Evolutionary conservation across 257 asterid species (phyloP), one percentile per base, ranked within the genome.

Genomic region (Gentiana macrophylla): DNA sequence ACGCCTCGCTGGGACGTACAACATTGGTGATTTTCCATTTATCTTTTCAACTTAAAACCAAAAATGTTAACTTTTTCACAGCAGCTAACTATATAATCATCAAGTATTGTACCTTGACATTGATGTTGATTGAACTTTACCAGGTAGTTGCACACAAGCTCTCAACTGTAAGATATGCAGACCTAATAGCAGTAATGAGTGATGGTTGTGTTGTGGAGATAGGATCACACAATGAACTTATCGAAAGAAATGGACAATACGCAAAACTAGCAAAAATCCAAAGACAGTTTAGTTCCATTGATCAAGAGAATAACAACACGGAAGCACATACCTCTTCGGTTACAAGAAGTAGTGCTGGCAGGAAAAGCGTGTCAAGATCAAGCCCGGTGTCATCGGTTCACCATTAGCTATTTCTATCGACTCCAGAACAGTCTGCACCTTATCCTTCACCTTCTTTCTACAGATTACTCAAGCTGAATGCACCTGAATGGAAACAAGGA

Each of bases 71-170:
- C 32, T 3, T 37, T 5, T 32, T 55, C 33, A 35, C 1, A 5
- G 10, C 46, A 41, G 5, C 9, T 10, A 5, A 7, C 6, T 41
- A 41, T 41, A 41, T 10, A 41, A 2, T 41, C 46, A 5, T 41
- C 46, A 41, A 41, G 46, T 41, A 2, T 38, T 6, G 57, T 10
- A 53, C 36, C 55, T 24, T 13, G 8, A 51, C 57, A 9, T 24
- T 59, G 12, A 13, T 7, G n/a, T 15, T 12, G 12, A 41, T 10
- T 57, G 45, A 32, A 6, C 49, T 60, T 66, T 41, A 50, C 50
- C 76, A 87, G 96, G 94, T 88, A 15, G 90, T 88, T 4, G 97
- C 95, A n/a, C 97, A 88, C 58, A 88, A 85, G 78, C 86, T 88
- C 32, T 74, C 97, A n/a, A 88, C 97, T 1, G 71, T 88, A 56